Evolutionary conservation across 805 yeast species (phyloP).

Genomic region (Candida caryicola): DNA sequence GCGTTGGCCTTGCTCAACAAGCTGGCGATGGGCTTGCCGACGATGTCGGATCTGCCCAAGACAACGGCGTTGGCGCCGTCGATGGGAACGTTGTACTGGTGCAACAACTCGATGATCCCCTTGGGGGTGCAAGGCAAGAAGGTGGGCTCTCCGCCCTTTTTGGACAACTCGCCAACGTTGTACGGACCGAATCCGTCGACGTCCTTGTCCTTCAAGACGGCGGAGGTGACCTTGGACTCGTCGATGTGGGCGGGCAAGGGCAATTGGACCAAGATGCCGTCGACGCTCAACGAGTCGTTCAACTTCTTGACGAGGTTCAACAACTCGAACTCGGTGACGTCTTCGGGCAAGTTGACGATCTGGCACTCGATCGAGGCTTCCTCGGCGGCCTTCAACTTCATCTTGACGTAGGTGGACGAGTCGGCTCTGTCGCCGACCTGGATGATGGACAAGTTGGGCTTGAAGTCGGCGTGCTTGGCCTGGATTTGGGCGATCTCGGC

Average conservation of each 20-base stretch:
- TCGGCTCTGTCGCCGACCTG: slow-evolving; percentile 80
- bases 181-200: slow-evolving; percentile 81
- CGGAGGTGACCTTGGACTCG: slow-evolving; percentile 63
- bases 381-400: slow-evolving; percentile 75
- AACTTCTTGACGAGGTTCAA: slow-evolving; percentile 52
- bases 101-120: slow-evolving; percentile 67
- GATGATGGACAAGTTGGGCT: slow-evolving; percentile 64
- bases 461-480: slow-evolving; percentile 49
- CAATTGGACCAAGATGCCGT: slow-evolving; percentile 73
- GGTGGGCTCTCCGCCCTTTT: slow-evolving; percentile 66
- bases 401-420: slow-evolving; percentile 75
- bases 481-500: slow-evolving; percentile 42
- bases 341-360: slow-evolving; percentile 56
- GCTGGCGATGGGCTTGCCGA: slow-evolving; percentile 76
- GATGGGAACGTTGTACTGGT: slow-evolving; percentile 53
- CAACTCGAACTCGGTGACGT: slow-evolving; percentile 54
- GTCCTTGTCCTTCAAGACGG: slow-evolving; percentile 66
- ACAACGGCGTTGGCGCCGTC: slow-evolving; percentile 77
- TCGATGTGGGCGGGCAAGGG: slow-evolving; percentile 73
- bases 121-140: slow-evolving; percentile 84
- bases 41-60: slow-evolving; percentile 82
- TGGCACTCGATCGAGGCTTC: slow-evolving; percentile 66
- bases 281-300: slow-evolving; percentile 58
- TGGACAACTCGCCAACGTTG: slow-evolving; percentile 75
- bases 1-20: slow-evolving; percentile 69